These are phyloP conservation scores for Xylaria digitata DNA, from an alignment of 2,329 filamentous ascomycete species.

Conservation along the genomic window DNA sequence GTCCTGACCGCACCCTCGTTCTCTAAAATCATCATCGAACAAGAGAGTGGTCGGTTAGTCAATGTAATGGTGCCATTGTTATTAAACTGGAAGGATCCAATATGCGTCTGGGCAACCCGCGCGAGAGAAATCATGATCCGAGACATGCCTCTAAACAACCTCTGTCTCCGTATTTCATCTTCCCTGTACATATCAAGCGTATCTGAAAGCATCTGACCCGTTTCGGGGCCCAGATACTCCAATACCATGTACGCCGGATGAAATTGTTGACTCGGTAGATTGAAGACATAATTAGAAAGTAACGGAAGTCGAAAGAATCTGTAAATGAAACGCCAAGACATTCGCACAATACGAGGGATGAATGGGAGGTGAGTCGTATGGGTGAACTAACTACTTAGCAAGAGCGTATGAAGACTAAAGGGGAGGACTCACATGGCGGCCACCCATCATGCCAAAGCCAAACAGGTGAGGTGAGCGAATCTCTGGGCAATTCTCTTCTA, in stretches of 20 bases:
- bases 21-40: conserved; percentile 13
- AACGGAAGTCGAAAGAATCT: conserved; percentile 7
- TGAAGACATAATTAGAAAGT: conserved; percentile 13
- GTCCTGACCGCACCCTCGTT: conserved; percentile 15
- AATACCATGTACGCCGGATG: conserved; percentile 1
- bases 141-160: conserved; percentile 14
- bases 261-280: conserved; percentile 5
- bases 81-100: conserved; percentile 21
- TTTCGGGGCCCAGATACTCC: conserved; percentile 19
- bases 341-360: background rate
- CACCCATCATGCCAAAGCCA: conserved; percentile 14
- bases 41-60: conserved; percentile 13
- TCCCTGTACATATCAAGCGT: conserved; percentile 8
- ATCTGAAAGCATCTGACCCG: conserved; percentile 9
- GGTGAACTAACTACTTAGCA: conserved; percentile 20
- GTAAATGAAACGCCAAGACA: conserved; percentile 11
- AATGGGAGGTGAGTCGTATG: conserved; percentile 8
- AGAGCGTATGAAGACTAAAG: conserved; percentile 5
- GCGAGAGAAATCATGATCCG: conserved; percentile 17
- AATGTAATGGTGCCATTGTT: conserved; percentile 9
- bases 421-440: conserved; percentile 7
- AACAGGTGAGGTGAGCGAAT: conserved; percentile 19
- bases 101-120: conserved; percentile 4
- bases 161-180: conserved; percentile 8
- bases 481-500: conserved; percentile 19